Base-by-base conservation (phyloP, 2,329 filamentous ascomycete genomes). In the Sarocladium strictum region DNA sequence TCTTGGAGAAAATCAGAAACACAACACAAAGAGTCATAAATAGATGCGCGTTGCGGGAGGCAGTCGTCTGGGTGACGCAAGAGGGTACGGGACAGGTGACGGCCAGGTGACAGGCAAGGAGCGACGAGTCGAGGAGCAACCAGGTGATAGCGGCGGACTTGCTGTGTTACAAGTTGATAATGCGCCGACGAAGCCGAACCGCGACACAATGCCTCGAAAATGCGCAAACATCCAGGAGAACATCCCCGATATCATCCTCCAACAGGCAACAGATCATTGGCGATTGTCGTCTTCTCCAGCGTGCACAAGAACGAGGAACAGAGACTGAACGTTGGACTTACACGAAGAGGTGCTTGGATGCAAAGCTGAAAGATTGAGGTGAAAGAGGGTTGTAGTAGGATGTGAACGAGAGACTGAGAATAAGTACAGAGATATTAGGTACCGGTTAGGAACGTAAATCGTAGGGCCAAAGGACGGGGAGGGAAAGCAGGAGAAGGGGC, bases 321-420 rank as follows among this genome's bases (percentile, higher is more conserved):
- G 21, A 23, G 15, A 15, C 35, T 23, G 21, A 43, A 23, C 17
- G 24, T 23, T 10, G n/a, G 43, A 51, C 47, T 51, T 51, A 51
- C 47, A 51, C 27, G 27, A 51, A 35, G n/a, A 51, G 47, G n/a
- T 35, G 38, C 38, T 9, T 21, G 9, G n/a, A 21, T 23, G 47
- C 47, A 35, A 32, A n/a, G 10, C 11, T 10, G 43, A 29, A 32
- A 32, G 26, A 49, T 14, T 49, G 40, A 7, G 3, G 26, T 27
- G 10, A n/a, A 29, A 29, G 29, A 33, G 23, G 23, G 26, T 33
- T 11, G 43, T 23, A 17, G 43, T 47, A 6, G 24, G 43, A 47
- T 47, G 47, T 51, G 27, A 51, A 51, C 26, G 47, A 51, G 47
- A 51, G 47, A 51, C 47, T 51, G 23, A 15, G 23, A 35, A 32